These are phyloP conservation scores for Coix lacrymajobi DNA, from an alignment of 176 grass and related monocot genomes.

Conservation along the genomic window DNA sequence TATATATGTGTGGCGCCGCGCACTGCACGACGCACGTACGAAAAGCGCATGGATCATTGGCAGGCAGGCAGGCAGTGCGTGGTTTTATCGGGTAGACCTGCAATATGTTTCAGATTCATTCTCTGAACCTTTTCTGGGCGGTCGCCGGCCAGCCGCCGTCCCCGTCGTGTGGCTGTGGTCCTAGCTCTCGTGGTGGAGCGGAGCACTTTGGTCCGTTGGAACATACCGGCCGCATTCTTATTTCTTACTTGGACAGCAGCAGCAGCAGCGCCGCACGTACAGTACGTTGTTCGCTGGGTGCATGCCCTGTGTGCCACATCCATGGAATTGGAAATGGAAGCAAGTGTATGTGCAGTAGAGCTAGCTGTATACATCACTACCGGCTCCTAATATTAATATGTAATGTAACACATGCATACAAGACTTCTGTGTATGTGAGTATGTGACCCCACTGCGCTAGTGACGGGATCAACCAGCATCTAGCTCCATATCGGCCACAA, in stretches of 20 bases:
- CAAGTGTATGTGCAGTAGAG: no score
- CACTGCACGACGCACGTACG: neutral
- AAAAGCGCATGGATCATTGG: neutral
- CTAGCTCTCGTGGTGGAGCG: neutral
- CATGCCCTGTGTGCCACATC: neutral
- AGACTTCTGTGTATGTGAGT: no score
- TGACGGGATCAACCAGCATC: no score
- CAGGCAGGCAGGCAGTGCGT: neutral
- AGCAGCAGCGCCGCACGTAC: neutral
- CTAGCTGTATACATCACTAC: no score
- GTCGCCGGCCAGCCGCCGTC: neutral
- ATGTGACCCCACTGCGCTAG: no score
- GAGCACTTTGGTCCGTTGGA: conserved; percentile 13
- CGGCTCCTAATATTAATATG: no score
- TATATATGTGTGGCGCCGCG: neutral
- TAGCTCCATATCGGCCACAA: no score
- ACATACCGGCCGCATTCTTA: conserved; percentile 14
- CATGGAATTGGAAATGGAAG: neutral
- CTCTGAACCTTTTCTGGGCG: conserved; percentile 18
- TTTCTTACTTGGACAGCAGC: neutral
- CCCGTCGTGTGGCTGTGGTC: neutral
- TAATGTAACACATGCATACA: no score
- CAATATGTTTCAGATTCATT: conserved; percentile 37
- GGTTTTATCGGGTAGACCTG: conserved; percentile 20
- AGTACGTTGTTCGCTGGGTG: neutral